Percentiles rank a stretch among this genome's conserved stretches.
Evolutionary conservation across 1,139 yeast genomes (phyloP).

Genomic region (Pichia sp.): DNA sequence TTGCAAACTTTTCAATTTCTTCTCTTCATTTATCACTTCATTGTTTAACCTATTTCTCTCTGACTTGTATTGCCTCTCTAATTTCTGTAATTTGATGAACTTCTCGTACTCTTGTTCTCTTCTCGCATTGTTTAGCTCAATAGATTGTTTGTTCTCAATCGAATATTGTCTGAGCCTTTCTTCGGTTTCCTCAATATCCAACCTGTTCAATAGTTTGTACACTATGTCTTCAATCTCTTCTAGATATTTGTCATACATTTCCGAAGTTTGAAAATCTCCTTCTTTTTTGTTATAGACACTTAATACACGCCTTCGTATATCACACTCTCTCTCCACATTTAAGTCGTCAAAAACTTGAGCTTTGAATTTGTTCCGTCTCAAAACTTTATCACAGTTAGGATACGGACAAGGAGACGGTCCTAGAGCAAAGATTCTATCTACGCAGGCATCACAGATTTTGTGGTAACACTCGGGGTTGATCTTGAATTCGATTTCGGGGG

Average conservation of each 20-base stretch:
- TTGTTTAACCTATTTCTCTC: slow-evolving; percentile 60
- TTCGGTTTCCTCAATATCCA: slow-evolving; percentile 72
- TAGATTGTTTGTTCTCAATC: slow-evolving; percentile 67
- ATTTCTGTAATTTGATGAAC: slow-evolving; percentile 55
- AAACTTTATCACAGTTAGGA: slow-evolving; percentile 80
- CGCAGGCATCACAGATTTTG: slow-evolving; percentile 95
- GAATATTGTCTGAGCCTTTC: slow-evolving; percentile 66
- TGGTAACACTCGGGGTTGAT: slow-evolving; percentile 98
- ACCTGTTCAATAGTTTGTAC: slow-evolving; percentile 66
- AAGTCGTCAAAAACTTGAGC: slow-evolving; percentile 90
- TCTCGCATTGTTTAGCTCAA: slow-evolving; percentile 69
- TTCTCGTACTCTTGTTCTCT: slow-evolving; percentile 62
- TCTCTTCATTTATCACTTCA: slow-evolving; percentile 37
- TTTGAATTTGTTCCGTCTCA: slow-evolving; percentile 85
- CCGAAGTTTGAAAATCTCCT: slow-evolving; percentile 60
- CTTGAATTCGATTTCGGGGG: slow-evolving; percentile 88
- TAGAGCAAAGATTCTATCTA: slow-evolving; percentile 83
- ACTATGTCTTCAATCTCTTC: slow-evolving; percentile 81
- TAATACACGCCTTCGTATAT: slow-evolving; percentile 74
- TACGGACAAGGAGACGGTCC: slow-evolving; percentile 99
- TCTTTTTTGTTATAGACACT: slow-evolving; percentile 76
- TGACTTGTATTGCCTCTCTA: slow-evolving; percentile 66
- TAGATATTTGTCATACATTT: slow-evolving; percentile 67
- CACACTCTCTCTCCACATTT: slow-evolving; percentile 85
- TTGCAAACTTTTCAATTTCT: slow-evolving; percentile 44